Evolutionary conservation across 2,329 filamentous ascomycete genomes (phyloP), one percentile per base, ranked within the genome.

Genomic region (Aureobasidium subglaciale): DNA sequence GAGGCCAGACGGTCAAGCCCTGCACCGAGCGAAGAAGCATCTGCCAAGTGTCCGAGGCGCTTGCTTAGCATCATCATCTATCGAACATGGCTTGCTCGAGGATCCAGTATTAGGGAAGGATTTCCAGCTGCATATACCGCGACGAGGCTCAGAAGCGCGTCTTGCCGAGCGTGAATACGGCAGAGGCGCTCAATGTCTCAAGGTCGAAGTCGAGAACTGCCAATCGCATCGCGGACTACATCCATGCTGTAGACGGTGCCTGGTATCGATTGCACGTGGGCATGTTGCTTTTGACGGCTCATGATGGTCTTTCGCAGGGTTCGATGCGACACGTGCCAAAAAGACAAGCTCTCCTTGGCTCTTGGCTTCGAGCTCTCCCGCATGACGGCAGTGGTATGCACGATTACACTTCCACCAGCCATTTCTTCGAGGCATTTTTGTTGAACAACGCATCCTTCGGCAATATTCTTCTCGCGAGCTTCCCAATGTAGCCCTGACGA

Each of bases 311-410:
- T 48, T 27, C 30, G 32, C n/a, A 5, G 20, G 22, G 15, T 16
- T 2, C 2, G 18, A 20, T 3, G 13, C 16, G 24, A 50, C 46
- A 50, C 46, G 46, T 50, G 46, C 46, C 22, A 22, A 4, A 16
- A n/a, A 37, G 46, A 50, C 46, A 50, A 50, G 46, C 46, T 50
- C 9, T 50, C 15, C 22, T 9, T 50, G 46, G 46, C 10, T 20
- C 34, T 50, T 29, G 22, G 22, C 46, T 4, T n/a, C 1, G 20
- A 35, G 18, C 24, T 50, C 6, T 27, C 16, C 24, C 46, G 16
- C 10, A 50, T 38, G 46, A 38, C 34, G 46, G 29, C 29, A 27
- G 10, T 18, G 46, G 15, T 50, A 37, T 37, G 46, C 46, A 37
- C 18, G 42, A 46, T 46, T 46, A 24, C 24, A 48, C 42, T 30